Percentiles rank a stretch among this genome's conserved stretches.
phyloP scores from a whole-genome alignment of 2,329 filamentous ascomycete genomes.

The Myotisia sp. region DNA sequence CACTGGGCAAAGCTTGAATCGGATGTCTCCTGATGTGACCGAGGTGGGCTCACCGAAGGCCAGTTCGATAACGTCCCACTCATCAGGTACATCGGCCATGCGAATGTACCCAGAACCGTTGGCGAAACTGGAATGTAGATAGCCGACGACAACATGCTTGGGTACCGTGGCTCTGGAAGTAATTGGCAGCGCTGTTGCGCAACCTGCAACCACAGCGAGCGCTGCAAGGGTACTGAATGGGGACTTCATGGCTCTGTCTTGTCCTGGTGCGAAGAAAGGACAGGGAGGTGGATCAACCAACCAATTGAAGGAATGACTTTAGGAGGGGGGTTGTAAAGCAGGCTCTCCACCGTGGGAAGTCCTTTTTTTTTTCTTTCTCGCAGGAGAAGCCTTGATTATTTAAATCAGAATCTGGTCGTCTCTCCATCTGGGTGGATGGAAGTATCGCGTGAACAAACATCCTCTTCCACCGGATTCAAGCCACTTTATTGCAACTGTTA shows the following conservation, averaged over 20 bases:
- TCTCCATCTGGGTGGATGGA: too few relatives aligned
- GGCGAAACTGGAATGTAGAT: slow-evolving; percentile 6
- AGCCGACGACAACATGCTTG: slow-evolving; percentile 5
- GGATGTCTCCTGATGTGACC: slow-evolving; percentile 5
- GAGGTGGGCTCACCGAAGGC: slow-evolving; percentile 6
- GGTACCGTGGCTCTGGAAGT: neutral
- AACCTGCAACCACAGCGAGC: neutral
- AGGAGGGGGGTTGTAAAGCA: too few relatives aligned
- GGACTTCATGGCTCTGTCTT: slow-evolving; percentile 3
- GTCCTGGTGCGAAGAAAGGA: too few relatives aligned
- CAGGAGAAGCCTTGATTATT: too few relatives aligned
- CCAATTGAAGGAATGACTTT: too few relatives aligned
- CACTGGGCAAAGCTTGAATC: slow-evolving; percentile 2
- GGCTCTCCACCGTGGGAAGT: too few relatives aligned
- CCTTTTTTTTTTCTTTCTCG: too few relatives aligned
- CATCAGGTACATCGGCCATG: slow-evolving; percentile 4
- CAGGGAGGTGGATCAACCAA: too few relatives aligned
- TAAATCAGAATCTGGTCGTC: too few relatives aligned
- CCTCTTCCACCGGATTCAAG: too few relatives aligned
- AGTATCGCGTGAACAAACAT: too few relatives aligned
- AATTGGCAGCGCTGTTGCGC: neutral
- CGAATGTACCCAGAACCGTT: slow-evolving; percentile 6
- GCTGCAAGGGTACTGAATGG: slow-evolving; percentile 1
- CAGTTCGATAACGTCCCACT: slow-evolving; percentile 6
- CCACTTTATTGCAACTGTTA: too few relatives aligned